Base-by-base conservation (phyloP, 805 yeast genomes). In the Candida lessepsii region DNA sequence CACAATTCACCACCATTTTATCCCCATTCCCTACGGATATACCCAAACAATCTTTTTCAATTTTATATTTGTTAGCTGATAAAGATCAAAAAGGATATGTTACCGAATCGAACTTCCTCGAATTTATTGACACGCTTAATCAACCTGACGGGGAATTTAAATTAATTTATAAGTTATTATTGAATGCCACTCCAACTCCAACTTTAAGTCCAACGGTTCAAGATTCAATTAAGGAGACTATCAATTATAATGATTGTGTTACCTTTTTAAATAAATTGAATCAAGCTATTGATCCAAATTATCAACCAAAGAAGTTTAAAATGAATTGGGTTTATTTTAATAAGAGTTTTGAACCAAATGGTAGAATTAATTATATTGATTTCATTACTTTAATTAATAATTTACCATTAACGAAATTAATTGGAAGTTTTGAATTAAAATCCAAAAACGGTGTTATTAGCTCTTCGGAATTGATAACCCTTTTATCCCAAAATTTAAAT, bases 41-140 rank as follows among this genome's bases (percentile, higher is more conserved):
- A 31, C 67, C 71, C 13, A 60, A 52, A 37, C 60, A 58, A 31
- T 49, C 70, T 5, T 67, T 57, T 39, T 56, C 72, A 5, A 72
- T 90, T 45, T 78, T 91, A 35, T 91, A 85, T 57, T 70, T 84
- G 41, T 80, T 88, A 19, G 87, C 96, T 11, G 98, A 91, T 63
- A 77, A 77, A 43, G 70, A 73, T 28, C 69, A 73, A 41, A 77
- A 78, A 49, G 97, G 96, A 6, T 80, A 72, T 44, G 70, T 87
- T 36, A 72, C 77, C 19, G 67, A 80, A 36, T 59, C 68, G 18
- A 96, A 91, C 57, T 91, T 95, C 84, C 64, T 77, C 37, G 73
- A 74, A 30, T 86, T 91, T 57, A 80, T 85, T 52, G 70, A 74
- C 45, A 71, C 71, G 24, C 61, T 76, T 33, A 50, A 53, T 26